Base-by-base conservation (phyloP, 805 yeast genomes). In the Barnettozyma siamensis region DNA sequence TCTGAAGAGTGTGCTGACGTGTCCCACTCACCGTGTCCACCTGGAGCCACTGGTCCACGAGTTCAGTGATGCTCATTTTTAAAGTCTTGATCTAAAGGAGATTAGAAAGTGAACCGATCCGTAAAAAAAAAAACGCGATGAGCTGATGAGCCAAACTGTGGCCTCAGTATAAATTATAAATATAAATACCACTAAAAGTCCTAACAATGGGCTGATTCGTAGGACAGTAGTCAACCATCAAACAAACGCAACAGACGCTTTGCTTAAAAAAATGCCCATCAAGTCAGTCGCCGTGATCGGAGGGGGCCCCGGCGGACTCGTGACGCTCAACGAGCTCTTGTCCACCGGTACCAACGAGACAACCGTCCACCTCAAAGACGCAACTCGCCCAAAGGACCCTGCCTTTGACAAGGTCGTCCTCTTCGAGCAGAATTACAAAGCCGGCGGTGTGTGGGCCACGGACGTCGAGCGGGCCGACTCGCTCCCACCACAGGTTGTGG, bases 401-500 rank as follows among this genome's bases (percentile, higher is more conserved):
- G 54, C 58, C 11, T 65, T 65, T 39, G 47, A 52, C 9, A 53
- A 59, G 38, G 47, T 69, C 18, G 67, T 66, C 9, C 68, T 61
- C 1, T 69, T 69, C 47, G 75, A 70, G 44, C 71, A 66, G 34
- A 65, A 64, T 34, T 37, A 48, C 8, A 40, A 40, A 19, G 59
- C 68, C 24, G 75, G 75, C 17, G 75, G 75, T 13, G 63, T 66
- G 15, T 70, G 74, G 73, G 48, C 54, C 26, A 53, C 64, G 2
- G 45, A 44, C 12, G 28, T 54, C 19, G 49, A 50, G 18, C 20
- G 40, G 7, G 47, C 55, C 4, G 59, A 54, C 36, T 21, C 5
- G 2, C 24, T 40, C 13, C 46, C 48, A 3, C 59, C 60, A 21
- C 54, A 57, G 3, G 16, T 60, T 2, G 44, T 62, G 26, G 54